phyloP scores from a whole-genome alignment of 805 yeast genomes.

The Candida parachauliodes region DNA sequence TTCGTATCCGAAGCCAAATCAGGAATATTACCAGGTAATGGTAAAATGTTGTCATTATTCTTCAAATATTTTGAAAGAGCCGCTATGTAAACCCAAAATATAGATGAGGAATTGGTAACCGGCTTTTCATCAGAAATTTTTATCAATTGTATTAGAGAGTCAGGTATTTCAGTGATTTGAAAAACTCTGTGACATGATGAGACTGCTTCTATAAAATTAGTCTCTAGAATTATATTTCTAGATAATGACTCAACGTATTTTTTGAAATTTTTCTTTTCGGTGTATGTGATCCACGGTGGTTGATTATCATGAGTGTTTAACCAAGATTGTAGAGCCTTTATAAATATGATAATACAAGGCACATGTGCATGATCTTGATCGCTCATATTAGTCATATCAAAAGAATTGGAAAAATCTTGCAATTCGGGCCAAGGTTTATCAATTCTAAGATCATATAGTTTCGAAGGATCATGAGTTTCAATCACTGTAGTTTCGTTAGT shows the following conservation, averaged over 20 bases:
- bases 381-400: slow-evolving; percentile 45
- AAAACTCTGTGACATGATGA: slow-evolving; percentile 33
- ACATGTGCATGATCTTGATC: slow-evolving; percentile 54
- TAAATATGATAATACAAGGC: slow-evolving; percentile 64
- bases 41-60: slow-evolving; percentile 42
- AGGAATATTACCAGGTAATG: slow-evolving; percentile 71
- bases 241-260: slow-evolving; percentile 33
- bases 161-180: slow-evolving; percentile 34
- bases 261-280: slow-evolving; percentile 41
- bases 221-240: slow-evolving; percentile 49
- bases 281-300: slow-evolving; percentile 36
- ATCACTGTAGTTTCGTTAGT: slow-evolving; percentile 61
- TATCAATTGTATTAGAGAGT: slow-evolving; percentile 20
- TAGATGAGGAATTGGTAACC: slow-evolving; percentile 16
- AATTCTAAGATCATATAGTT: slow-evolving; percentile 62
- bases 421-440: slow-evolving; percentile 74
- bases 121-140: slow-evolving; percentile 14
- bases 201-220: slow-evolving; percentile 39
- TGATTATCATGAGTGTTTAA: slow-evolving; percentile 20
- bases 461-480: slow-evolving; percentile 68
- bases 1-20: slow-evolving; percentile 84
- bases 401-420: slow-evolving; percentile 43
- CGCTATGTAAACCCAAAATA: slow-evolving; percentile 61
- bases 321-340: slow-evolving; percentile 51
- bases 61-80: slow-evolving; percentile 52